Evolutionary conservation across 345 rosid genomes (phyloP).

Genomic region (Punica granatum): DNA sequence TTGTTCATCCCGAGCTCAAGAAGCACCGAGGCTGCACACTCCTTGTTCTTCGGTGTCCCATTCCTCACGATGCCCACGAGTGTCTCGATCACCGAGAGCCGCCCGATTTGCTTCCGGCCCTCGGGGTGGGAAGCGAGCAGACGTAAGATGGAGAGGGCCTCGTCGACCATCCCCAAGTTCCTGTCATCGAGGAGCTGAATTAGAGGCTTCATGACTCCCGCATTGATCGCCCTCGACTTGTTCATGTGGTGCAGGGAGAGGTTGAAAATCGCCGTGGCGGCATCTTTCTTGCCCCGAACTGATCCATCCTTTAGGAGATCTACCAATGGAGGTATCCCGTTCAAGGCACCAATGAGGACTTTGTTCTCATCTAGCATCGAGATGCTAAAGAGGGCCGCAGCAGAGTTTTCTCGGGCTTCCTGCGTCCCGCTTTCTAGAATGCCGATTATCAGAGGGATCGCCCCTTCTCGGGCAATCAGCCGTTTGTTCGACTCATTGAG

Average conservation of each 20-base stretch:
- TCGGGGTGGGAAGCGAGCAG: constrained; percentile 41
- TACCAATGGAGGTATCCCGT: constrained; percentile 57
- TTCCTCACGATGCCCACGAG: constrained; percentile 40
- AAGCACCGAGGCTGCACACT: constrained; percentile 50
- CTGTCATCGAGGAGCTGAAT: constrained; percentile 37
- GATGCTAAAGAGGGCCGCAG: constrained; percentile 52
- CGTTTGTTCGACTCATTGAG: constrained; percentile 50
- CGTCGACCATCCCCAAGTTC: constrained; percentile 49
- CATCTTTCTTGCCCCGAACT: constrained; percentile 53
- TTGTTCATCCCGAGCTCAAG: constrained; percentile 39
- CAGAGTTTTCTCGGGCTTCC: constrained; percentile 52
- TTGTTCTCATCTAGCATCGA: constrained; percentile 59
- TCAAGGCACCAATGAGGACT: constrained; percentile 31
- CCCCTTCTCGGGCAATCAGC: constrained; percentile 46
- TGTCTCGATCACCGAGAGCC: constrained; percentile 30
- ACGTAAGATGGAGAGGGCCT: constrained; percentile 51
- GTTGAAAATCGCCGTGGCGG: constrained; percentile 66
- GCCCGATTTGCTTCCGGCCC: constrained; percentile 33
- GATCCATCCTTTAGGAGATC: constrained; percentile 42
- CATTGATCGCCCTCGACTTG: constrained; percentile 49
- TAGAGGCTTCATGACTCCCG: constrained; percentile 42
- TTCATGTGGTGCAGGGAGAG: constrained; percentile 43
- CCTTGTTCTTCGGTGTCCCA: constrained; percentile 63
- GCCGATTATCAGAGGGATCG: constrained; percentile 41
- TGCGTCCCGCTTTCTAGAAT: constrained; percentile 40